Conservation (phyloP, 2,329 filamentous ascomycete genomes). For the Aspergillus novoparasiticus region DNA sequence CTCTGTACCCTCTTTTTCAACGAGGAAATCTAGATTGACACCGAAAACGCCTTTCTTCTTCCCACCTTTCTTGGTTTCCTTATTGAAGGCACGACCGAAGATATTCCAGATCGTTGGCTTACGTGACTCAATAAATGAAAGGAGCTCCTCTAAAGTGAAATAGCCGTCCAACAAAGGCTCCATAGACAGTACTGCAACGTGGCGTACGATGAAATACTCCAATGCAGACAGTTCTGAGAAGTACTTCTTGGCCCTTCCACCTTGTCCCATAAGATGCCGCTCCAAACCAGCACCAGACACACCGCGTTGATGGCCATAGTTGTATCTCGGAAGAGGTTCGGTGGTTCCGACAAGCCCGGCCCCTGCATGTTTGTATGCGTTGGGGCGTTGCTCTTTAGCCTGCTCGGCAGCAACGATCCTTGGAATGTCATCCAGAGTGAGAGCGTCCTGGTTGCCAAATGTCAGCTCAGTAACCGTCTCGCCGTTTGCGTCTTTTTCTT, state of each 20-base stretch:
- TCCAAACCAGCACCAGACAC: constrained; percentile 60
- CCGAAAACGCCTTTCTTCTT: constrained; percentile 97
- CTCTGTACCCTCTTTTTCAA: constrained; percentile 92
- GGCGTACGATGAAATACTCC: constrained; percentile 96
- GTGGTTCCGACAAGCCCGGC: constrained; percentile 65
- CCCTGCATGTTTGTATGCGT: constrained; percentile 74
- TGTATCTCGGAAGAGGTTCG: constrained; percentile 65
- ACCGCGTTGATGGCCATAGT: constrained; percentile 70
- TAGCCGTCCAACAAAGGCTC: constrained; percentile 86
- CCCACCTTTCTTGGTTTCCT: constrained; percentile 67
- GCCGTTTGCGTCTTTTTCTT: constrained; percentile 71
- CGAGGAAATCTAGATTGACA: constrained; percentile 81
- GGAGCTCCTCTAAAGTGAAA: constrained; percentile 90
- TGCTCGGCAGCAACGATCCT: constrained; percentile 95
- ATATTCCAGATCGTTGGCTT: constrained; percentile 98
- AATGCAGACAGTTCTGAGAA: constrained; percentile 94
- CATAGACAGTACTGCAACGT: constrained; percentile 93
- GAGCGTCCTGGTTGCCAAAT: constrained; percentile 85
- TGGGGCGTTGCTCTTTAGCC: constrained; percentile 83
- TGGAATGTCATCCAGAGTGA: constrained; percentile 94
- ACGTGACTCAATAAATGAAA: constrained; percentile 88
- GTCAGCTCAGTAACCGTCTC: constrained; percentile 76
- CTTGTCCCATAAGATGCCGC: constrained; percentile 53
- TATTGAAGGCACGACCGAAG: constrained; percentile 93
- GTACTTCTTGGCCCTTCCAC: constrained; percentile 71